These are phyloP conservation scores for Boletus speciosus DNA, from an alignment of 768 basidiomycete genomes.

Conservation along the genomic window DNA sequence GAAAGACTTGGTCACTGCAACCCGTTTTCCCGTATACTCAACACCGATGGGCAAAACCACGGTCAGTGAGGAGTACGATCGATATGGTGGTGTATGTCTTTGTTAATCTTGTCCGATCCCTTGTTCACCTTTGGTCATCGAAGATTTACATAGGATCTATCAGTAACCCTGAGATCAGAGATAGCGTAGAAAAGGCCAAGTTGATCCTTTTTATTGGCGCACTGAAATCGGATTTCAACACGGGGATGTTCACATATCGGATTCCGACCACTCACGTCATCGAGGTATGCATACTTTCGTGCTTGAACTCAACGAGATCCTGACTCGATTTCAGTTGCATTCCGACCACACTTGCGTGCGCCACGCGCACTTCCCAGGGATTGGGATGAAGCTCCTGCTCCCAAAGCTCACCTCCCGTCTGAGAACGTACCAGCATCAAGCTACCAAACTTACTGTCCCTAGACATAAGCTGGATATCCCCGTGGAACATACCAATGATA, in stretches of 20 bases:
- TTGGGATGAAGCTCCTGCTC: slow-evolving; percentile 77
- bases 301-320: not conserved
- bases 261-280: slow-evolving; percentile 57
- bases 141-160: slow-evolving; percentile 78
- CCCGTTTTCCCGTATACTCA: slow-evolving; percentile 69
- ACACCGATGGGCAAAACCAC: slow-evolving; percentile 82
- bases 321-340: slow-evolving; percentile 52
- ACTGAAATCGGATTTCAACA: slow-evolving; percentile 80
- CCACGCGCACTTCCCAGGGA: slow-evolving; percentile 57
- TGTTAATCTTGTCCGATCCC: not conserved
- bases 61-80: slow-evolving; percentile 63
- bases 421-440: slow-evolving; percentile 37
- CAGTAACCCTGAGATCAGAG: slow-evolving; percentile 61
- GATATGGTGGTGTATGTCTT: slow-evolving; percentile 73
- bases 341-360: slow-evolving; percentile 67
- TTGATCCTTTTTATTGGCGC: slow-evolving; percentile 71
- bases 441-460: slow-evolving; percentile 47
- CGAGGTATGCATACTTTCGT: slow-evolving; percentile 45
- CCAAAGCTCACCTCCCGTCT: slow-evolving; percentile 64
- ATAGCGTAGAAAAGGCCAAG: slow-evolving; percentile 70
- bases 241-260: slow-evolving; percentile 79
- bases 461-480: slow-evolving; percentile 42
- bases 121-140: not conserved
- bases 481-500: slow-evolving; percentile 46
- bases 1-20: slow-evolving; percentile 57